Conservation (phyloP, 75 land plant genomes). For the Cunninghamia lanceolata region DNA sequence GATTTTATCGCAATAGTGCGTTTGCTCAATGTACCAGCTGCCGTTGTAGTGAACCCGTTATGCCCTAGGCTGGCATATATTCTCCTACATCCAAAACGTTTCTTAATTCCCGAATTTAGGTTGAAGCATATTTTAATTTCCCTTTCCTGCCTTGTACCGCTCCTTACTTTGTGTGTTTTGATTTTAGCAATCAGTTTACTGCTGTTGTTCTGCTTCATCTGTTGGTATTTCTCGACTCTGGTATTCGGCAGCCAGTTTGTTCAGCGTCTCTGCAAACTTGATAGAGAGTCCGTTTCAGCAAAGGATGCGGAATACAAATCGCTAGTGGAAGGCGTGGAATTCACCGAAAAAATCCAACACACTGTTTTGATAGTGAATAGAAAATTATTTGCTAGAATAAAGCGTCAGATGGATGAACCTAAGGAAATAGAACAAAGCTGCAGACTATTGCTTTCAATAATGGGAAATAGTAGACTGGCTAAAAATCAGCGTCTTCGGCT, state of each 20-base stretch:
- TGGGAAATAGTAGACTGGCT: neutral
- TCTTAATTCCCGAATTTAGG: neutral
- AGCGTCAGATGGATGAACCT: neutral
- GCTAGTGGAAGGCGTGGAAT: accelerated
- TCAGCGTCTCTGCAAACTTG: neutral
- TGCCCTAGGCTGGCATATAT: neutral
- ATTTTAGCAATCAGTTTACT: neutral
- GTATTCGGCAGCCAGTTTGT: neutral
- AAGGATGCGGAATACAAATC: neutral
- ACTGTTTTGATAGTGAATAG: neutral
- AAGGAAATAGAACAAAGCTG: neutral
- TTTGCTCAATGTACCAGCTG: neutral
- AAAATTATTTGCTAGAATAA: neutral
- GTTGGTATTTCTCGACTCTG: neutral
- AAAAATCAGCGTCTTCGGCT: neutral
- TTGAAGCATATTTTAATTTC: neutral
- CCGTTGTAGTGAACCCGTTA: neutral
- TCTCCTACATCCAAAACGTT: neutral
- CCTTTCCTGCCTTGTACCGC: neutral
- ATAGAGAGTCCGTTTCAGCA: neutral
- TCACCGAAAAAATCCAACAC: too few species aligned
- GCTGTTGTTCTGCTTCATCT: neutral
- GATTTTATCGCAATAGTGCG: too few species aligned
- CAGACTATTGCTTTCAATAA: neutral
- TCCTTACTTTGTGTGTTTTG: neutral